phyloP scores from a whole-genome alignment of 2,329 filamentous ascomycete genomes.

The Myriangium duriaei region DNA sequence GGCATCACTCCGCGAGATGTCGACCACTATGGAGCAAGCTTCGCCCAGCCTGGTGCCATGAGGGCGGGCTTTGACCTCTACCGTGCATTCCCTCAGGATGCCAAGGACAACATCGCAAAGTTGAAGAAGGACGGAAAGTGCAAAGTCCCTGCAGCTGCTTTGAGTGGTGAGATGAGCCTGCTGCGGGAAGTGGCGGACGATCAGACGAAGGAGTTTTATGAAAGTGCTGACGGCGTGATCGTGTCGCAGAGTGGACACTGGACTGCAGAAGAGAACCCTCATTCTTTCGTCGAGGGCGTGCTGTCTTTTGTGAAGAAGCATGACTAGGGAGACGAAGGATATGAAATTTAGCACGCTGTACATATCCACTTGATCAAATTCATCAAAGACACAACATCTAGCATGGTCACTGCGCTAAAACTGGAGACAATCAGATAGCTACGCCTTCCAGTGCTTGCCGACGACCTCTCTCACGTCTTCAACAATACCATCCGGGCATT shows the following conservation, averaged over 20 bases:
- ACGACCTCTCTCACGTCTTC: constrained; percentile 19
- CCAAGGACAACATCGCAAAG: constrained; percentile 20
- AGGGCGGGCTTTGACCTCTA: constrained; percentile 24
- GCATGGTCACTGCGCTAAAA: no score
- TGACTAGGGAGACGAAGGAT: no score
- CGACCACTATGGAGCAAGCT: constrained; percentile 26
- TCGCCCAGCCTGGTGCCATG: constrained; percentile 24
- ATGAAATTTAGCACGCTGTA: no score
- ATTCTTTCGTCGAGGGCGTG: constrained; percentile 23
- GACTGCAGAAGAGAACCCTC: constrained; percentile 28
- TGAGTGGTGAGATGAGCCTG: constrained; percentile 22
- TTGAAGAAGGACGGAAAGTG: constrained; percentile 21
- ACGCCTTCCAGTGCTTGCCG: constrained; percentile 1
- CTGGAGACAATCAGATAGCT: no score
- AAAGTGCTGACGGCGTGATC: constrained; percentile 16
- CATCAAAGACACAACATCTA: no score
- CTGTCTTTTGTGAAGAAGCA: constrained; percentile 20
- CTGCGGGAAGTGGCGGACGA: constrained; percentile 17
- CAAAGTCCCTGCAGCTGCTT: constrained; percentile 19
- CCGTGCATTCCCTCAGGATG: constrained; percentile 23
- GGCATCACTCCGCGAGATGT: constrained; percentile 26
- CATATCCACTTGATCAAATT: no score
- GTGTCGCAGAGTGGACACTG: constrained; percentile 25
- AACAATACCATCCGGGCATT: constrained; percentile 18
- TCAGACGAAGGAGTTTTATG: constrained; percentile 24